phyloP scores from a whole-genome alignment of 768 basidiomycete species.

The Boletus subparvulus region DNA sequence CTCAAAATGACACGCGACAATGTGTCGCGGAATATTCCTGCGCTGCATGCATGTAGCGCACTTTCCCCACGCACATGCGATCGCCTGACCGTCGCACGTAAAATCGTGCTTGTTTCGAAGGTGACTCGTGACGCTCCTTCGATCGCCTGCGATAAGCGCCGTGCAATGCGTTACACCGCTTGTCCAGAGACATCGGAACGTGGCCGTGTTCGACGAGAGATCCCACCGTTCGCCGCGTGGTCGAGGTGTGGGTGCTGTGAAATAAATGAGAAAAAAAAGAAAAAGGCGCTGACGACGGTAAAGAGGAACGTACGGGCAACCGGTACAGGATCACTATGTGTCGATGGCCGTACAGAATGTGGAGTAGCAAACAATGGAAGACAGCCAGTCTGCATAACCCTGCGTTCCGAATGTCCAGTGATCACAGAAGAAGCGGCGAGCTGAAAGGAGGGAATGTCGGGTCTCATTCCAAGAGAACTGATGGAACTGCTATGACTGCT shows the following conservation, averaged over 20 bases:
- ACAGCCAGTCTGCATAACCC: not conserved
- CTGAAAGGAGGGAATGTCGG: not conserved
- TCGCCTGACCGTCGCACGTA: constrained; percentile 11
- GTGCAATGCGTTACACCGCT: constrained; percentile 7
- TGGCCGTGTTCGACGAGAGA: not conserved
- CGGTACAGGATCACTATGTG: not conserved
- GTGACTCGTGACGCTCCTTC: constrained; percentile 19
- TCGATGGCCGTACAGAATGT: not conserved
- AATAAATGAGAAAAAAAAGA: constrained; percentile 4
- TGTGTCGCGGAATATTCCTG: constrained; percentile 27
- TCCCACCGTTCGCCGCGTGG: constrained; percentile 13
- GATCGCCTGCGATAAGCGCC: constrained; percentile 18
- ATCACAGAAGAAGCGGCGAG: not conserved
- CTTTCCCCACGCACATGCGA: constrained; percentile 17
- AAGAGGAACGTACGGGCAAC: constrained; percentile 12
- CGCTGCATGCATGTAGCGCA: constrained; percentile 22
- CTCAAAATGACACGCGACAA: constrained; percentile 24
- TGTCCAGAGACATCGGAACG: constrained; percentile 25
- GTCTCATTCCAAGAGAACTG: not conserved
- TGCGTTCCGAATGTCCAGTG: not conserved
- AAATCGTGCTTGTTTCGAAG: constrained; percentile 23
- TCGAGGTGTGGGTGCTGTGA: constrained; percentile 8
- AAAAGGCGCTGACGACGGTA: not conserved
- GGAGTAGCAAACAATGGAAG: not conserved
- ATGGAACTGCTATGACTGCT: not conserved